These are phyloP conservation scores for Nemania sp. DNA, from an alignment of 2,329 filamentous ascomycete genomes.

Conservation along the genomic window DNA sequence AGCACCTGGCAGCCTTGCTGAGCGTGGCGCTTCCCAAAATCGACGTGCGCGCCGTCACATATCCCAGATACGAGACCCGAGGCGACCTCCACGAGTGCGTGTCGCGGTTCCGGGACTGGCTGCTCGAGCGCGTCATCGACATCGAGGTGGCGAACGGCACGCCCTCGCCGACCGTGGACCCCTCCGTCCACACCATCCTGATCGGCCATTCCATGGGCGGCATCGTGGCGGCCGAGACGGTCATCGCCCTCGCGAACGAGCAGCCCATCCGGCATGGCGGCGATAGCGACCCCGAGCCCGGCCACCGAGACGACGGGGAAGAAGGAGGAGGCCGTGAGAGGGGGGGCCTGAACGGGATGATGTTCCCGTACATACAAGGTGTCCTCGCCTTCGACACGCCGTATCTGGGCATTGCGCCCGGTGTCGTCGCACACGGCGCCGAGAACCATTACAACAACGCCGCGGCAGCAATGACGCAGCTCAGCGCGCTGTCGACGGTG, in stretches of 20 bases:
- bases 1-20: constrained; percentile 68
- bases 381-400: constrained; percentile 94
- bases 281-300: constrained; percentile 28
- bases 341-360: constrained; percentile 61
- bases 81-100: constrained; percentile 76
- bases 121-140: constrained; percentile 91
- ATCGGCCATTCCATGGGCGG: constrained; percentile 66
- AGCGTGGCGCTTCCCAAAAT: constrained; percentile 70
- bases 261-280: constrained; percentile 51
- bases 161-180: constrained; percentile 40
- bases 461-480: constrained; percentile 67
- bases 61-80: constrained; percentile 81
- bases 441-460: constrained; percentile 84
- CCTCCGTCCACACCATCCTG: constrained; percentile 40
- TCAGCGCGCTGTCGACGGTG: constrained; percentile 67
- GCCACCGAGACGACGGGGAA: constrained; percentile 29
- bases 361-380: constrained; percentile 93
- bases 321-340: not conserved
- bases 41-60: constrained; percentile 69
- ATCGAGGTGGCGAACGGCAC: constrained; percentile 77
- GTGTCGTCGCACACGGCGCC: constrained; percentile 82
- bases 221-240: constrained; percentile 89
- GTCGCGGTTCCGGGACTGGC: constrained; percentile 76
- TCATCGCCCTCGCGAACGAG: constrained; percentile 70
- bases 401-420: constrained; percentile 79